phyloP scores from a whole-genome alignment of 1,284 basidiomycete genomes.

The Malassezia obtusa region DNA sequence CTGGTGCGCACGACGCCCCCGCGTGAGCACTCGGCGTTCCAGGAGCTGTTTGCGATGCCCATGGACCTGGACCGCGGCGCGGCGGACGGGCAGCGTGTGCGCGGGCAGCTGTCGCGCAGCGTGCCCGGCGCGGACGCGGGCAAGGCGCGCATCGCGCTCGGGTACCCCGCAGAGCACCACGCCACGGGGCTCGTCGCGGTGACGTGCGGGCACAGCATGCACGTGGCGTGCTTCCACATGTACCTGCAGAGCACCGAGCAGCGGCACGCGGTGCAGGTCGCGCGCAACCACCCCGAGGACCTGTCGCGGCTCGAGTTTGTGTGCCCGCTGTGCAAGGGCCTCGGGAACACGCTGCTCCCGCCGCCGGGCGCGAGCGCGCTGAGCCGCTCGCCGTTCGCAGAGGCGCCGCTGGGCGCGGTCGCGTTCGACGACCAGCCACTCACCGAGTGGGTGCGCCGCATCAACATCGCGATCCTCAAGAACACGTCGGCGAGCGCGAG shows the following conservation, averaged over 20 bases:
- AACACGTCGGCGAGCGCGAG: conserved; percentile 18
- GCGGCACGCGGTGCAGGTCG: conserved; percentile 78
- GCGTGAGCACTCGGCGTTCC: conserved; percentile 58
- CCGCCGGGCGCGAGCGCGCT: conserved; percentile 51
- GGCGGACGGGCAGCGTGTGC: conserved; percentile 24
- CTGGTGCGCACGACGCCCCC: conserved; percentile 70
- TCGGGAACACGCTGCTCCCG: conserved; percentile 88
- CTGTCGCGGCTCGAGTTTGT: conserved; percentile 87
- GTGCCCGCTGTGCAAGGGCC: conserved; percentile 94
- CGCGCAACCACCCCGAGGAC: conserved; percentile 87
- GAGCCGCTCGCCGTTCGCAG: conserved; percentile 1
- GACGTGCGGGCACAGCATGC: conserved; percentile 95
- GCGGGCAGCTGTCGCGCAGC: conserved; percentile 17
- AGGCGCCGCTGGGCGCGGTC: conserved; percentile 17
- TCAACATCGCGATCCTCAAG: conserved; percentile 48
- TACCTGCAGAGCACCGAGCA: conserved; percentile 79
- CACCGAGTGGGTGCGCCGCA: conserved; percentile 44
- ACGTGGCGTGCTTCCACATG: conserved; percentile 81
- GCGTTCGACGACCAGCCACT: conserved; percentile 23
- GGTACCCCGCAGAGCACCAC: conserved; percentile 37
- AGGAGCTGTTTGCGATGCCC: conserved; percentile 60
- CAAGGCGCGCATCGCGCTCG: not conserved
- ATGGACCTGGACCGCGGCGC: conserved; percentile 38
- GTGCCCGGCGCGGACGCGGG: not conserved
- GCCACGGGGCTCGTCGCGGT: conserved; percentile 66